A percentile compares a stretch with the other conserved stretches of the same genome.
Evolutionary conservation across 2,329 filamentous ascomycete species (phyloP).

Genomic region (Fusarium kyushuense): DNA sequence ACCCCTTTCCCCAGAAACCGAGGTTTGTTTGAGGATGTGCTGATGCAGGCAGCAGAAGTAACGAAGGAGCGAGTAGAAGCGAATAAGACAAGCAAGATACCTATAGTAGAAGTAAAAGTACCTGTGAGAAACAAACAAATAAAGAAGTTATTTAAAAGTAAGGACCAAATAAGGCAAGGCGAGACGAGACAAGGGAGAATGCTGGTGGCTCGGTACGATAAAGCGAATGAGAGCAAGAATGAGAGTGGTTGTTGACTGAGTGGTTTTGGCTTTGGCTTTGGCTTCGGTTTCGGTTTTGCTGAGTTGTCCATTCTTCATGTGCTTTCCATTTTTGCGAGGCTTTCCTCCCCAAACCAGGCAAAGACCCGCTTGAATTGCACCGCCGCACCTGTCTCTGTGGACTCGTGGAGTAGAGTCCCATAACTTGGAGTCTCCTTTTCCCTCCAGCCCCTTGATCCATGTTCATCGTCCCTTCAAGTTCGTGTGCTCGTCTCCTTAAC

Average conservation of each 20-base stretch:
- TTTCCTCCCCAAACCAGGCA: slow-evolving; percentile 5
- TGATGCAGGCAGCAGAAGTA: slow-evolving; percentile 9
- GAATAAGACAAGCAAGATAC: slow-evolving; percentile 14
- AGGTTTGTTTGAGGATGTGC: slow-evolving; percentile 15
- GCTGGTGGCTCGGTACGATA: slow-evolving; percentile 8
- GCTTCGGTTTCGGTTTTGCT: slow-evolving; percentile 1
- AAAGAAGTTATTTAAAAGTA: slow-evolving; percentile 2
- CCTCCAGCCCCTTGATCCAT: slow-evolving; percentile 21
- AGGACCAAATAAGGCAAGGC: neutral
- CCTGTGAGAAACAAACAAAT: no score
- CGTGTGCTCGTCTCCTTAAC: slow-evolving; percentile 27
- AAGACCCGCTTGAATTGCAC: slow-evolving; percentile 27
- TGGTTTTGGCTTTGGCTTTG: slow-evolving; percentile 16
- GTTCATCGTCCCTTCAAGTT: slow-evolving; percentile 1
- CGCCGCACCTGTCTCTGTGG: slow-evolving; percentile 33
- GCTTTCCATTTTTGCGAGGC: slow-evolving; percentile 35
- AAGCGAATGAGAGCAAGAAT: slow-evolving; percentile 11
- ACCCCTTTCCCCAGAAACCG: slow-evolving; percentile 20
- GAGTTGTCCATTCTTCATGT: slow-evolving; percentile 41
- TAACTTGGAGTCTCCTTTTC: slow-evolving; percentile 34
- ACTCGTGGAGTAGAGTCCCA: slow-evolving; percentile 33
- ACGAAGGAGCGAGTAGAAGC: slow-evolving; percentile 32
- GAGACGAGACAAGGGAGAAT: slow-evolving; percentile 7
- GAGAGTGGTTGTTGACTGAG: slow-evolving; percentile 5
- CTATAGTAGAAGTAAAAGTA: neutral